Percentiles rank a stretch among this genome's conserved stretches.
These are phyloP conservation scores for Solanum pimpinellifolium DNA, from an alignment of 257 asterid genomes.

Conservation along the genomic window DNA sequence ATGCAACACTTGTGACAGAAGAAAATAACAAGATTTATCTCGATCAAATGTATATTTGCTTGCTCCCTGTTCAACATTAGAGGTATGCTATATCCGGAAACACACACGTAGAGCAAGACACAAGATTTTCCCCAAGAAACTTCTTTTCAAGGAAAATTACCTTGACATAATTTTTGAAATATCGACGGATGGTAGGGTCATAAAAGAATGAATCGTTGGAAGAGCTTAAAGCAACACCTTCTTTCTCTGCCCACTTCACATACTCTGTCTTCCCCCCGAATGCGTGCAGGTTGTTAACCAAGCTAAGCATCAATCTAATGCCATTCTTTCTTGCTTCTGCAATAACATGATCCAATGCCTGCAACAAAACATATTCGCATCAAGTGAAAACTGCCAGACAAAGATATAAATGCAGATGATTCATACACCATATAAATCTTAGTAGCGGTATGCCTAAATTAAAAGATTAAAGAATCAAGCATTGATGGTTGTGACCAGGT, in stretches of 20 bases:
- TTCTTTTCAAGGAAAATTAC: constrained; percentile 20
- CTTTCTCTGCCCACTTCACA: constrained; percentile 99
- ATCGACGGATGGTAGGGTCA: constrained; percentile 80
- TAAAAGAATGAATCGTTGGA: constrained; percentile 94
- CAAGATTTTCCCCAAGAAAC: neutral
- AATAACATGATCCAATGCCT: constrained; percentile 94
- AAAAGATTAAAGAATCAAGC: neutral
- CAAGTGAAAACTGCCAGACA: neutral
- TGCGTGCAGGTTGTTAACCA: constrained; percentile 91
- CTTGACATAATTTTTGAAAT: constrained; percentile 79
- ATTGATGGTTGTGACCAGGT: neutral
- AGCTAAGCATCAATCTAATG: constrained; percentile 59
- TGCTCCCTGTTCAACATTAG: neutral
- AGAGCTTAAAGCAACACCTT: constrained; percentile 82
- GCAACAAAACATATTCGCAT: constrained; percentile 1
- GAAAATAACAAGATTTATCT: neutral
- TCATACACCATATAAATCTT: neutral
- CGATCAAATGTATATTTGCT: neutral
- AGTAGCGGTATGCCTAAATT: neutral
- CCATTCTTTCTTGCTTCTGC: constrained; percentile 74
- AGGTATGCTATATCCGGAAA: neutral
- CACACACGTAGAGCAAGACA: neutral
- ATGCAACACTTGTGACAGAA: neutral
- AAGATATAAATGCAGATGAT: neutral
- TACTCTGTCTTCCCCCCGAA: constrained; percentile 93